phyloP scores from a whole-genome alignment of 2,329 filamentous ascomycete genomes.

The Metarhizium album region DNA sequence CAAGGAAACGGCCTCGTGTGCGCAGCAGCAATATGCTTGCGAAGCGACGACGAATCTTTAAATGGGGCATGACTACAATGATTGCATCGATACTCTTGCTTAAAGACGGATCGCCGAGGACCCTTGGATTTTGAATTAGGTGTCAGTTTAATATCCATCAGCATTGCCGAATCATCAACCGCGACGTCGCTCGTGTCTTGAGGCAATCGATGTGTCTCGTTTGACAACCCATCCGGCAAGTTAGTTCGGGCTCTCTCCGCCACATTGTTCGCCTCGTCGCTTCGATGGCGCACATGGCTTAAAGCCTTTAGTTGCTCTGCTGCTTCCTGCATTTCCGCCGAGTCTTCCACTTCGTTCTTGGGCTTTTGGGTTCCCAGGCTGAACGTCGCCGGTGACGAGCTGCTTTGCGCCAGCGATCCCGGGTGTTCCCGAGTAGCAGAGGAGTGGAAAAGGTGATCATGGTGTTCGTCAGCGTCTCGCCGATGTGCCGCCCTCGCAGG shows the following conservation, averaged over 20 bases:
- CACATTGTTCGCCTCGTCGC: constrained; percentile 28
- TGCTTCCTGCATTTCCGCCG: constrained; percentile 59
- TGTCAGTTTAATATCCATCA: constrained; percentile 14
- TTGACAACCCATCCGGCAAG: constrained; percentile 27
- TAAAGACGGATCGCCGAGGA: constrained; percentile 37
- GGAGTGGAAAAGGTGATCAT: constrained; percentile 15
- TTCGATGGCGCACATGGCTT: constrained; percentile 49
- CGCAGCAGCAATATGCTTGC: constrained; percentile 57
- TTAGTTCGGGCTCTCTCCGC: constrained; percentile 25
- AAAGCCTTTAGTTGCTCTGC: constrained; percentile 56
- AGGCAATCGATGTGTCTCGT: constrained; percentile 13
- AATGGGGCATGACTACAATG: constrained; percentile 55
- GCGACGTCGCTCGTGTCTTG: constrained; percentile 28
- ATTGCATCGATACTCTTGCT: constrained; percentile 50
- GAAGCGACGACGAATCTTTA: constrained; percentile 54
- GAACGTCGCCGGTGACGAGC: constrained; percentile 15
- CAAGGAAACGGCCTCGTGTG: constrained; percentile 72
- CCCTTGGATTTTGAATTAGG: constrained; percentile 28
- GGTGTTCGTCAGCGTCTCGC: constrained; percentile 16
- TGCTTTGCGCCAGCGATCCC: constrained; percentile 15
- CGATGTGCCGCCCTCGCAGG: constrained; percentile 16
- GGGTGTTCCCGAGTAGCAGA: constrained; percentile 14
- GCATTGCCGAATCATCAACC: constrained; percentile 12
- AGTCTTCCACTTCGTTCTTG: constrained; percentile 40
- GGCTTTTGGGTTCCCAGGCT: constrained; percentile 15